Percentiles rank a stretch among this genome's conserved stretches.
Evolutionary conservation across 495 filamentous ascomycete species (phyloP).

Genomic region (Astrothelium subdiscretum): DNA sequence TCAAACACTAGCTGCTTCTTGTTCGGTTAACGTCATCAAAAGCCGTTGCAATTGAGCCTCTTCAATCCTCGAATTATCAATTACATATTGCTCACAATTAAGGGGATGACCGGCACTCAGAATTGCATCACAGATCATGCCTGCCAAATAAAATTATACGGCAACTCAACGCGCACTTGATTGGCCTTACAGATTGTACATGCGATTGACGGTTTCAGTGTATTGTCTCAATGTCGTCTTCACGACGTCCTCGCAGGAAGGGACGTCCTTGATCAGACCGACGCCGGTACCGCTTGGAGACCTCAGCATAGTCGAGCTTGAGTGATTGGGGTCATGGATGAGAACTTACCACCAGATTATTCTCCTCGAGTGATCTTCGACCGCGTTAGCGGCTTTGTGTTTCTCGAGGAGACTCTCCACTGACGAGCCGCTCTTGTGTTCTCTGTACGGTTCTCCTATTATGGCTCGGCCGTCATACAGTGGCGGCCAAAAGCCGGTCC

Average conservation of each 20-base stretch:
- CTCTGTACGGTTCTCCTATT: slow-evolving; percentile 1
- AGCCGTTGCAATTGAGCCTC: no score
- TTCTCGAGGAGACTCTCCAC: not conserved
- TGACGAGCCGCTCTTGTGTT: not conserved
- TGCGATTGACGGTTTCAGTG: not conserved
- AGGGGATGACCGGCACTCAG: no score
- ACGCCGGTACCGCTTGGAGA: slow-evolving; percentile 2
- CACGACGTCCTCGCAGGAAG: not conserved
- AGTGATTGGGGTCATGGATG: not conserved
- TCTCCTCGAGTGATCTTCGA: not conserved
- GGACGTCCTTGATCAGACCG: slow-evolving; percentile 2
- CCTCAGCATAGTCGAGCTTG: not conserved
- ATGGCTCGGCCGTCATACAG: slow-evolving; percentile 1
- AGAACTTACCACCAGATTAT: slow-evolving; percentile 3
- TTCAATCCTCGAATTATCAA: no score
- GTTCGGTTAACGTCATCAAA: no score
- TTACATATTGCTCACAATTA: no score
- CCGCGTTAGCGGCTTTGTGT: not conserved
- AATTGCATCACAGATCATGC: no score
- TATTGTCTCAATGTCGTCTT: not conserved
- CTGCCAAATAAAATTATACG: no score
- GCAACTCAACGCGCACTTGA: no score
- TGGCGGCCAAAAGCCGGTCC: slow-evolving; percentile 1
- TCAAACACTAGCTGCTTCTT: no score
- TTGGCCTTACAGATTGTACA: no score